Evolutionary conservation across 2,329 filamentous ascomycete species (phyloP), one percentile per base, ranked within the genome.

Genomic region (Fusarium drepaniforme): DNA sequence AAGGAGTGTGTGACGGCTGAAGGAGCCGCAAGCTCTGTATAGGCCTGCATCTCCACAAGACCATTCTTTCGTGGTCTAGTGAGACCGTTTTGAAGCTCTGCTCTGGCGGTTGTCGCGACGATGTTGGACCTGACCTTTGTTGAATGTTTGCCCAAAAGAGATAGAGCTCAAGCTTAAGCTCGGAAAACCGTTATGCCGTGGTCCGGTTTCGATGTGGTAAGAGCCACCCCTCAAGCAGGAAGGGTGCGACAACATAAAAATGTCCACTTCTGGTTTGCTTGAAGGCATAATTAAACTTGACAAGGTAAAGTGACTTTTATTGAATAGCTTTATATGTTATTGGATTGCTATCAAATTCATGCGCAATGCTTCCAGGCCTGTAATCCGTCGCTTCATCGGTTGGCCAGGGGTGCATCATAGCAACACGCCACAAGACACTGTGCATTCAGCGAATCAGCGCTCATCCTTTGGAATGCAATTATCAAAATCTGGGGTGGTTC

Each of bases 1-100:
- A 98, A 86, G 75, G 96, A 94, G 86, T 98, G 93, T 80, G 95
- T 96, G 85, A 98, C 95, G 82, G 96, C 96, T 83, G 96, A 97
- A 65, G 97, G 96, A 87, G 96, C 94, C 83, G 95, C 92, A 83
- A 99, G 89, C 89, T 99, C 97, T 81, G 95, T 96, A 86, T 98
- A 98, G 88, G 95, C 97, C 90, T 98, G 96, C 96, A 98, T 98
- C 58, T 76, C 75, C 74, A 80, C 82, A 78, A 78, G 74, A 80
- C 77, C 84, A 84, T 84, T 79, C 76, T 82, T 79, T 73, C 74
- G 63, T 74, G 71, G 67, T 53, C 44, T 64, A 69, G 62, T 73
- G 40, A 74, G 68, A 75, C 67, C 77, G 75, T 40, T 49, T 66
- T 67, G 71, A 42, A 66, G 73, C 63, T 68, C 23, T 56, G 73